Base-by-base conservation (phyloP, 2,329 filamentous ascomycete genomes). In the Podosphaera aphanis region DNA sequence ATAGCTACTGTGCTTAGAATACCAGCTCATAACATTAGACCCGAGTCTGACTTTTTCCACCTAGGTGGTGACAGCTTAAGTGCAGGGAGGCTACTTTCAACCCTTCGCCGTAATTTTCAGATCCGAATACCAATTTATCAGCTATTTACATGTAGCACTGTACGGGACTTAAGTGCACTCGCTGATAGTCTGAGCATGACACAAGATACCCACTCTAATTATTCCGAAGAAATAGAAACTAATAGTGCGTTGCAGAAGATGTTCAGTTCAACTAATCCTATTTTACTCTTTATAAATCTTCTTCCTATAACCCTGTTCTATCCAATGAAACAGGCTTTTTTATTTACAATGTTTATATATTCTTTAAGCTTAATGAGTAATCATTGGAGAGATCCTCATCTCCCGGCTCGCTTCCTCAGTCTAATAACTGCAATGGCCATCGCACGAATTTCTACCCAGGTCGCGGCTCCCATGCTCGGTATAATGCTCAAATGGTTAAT, bases 401-500 rank as follows among this genome's bases (percentile, higher is more conserved):
- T 68, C 1, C 51, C 60, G 3, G 68, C 68, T 5, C 64, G 69
- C 31, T 58, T 73, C 11, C 46, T 73, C 46, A 65, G 67, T 47
- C 59, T 74, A 16, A 61, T 64, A 0, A 38, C 68, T 10, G 63
- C 62, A 6, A 64, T 72, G 37, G 47, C 62, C 6, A 55, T 67
- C 21, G 62, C 66, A 7, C 62, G 64, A 5, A 27, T 64, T 3
- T 51, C 62, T 3, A 62, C 64, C 4, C 57, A 61, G 15, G 53
- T 63, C 2, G 48, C 66, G 5, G 56, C 61, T 5, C 70, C 70
- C 0, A 55, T 66, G 21, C 35, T 66, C 19, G 69, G 64, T n/a
- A 70, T 74, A 20, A 36, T 59, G 2, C 60, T 64, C 43, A 74
- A 74, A 53, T 74, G 70, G 71, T 39, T 67, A 5, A 60, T 74